A percentile compares a stretch with the other conserved stretches of the same genome.
Evolutionary conservation across 1,284 basidiomycete genomes (phyloP).

Genomic region (Rhodotorula mucilaginosa): DNA sequence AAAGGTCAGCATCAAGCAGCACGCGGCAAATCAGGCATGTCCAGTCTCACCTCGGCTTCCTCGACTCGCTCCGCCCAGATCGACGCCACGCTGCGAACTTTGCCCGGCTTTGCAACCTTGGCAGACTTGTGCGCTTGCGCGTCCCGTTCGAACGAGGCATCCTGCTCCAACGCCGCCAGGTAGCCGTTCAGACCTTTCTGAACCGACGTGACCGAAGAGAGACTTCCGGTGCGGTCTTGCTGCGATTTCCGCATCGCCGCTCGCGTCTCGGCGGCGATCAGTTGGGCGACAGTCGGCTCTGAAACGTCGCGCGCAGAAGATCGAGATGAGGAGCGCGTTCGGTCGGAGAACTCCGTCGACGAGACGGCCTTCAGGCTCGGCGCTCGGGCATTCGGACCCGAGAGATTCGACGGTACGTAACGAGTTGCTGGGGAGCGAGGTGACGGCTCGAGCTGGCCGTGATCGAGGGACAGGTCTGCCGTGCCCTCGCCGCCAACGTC

Average conservation of each 20-base stretch:
- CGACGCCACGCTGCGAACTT: conserved; percentile 7
- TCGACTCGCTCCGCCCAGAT: conserved; percentile 16
- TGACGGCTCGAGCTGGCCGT: no score
- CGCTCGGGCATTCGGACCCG: no score
- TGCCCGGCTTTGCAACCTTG: conserved; percentile 1
- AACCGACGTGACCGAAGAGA: conserved; percentile 3
- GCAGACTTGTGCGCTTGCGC: background rate
- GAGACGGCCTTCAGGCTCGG: background rate
- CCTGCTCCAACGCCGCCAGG: conserved; percentile 18
- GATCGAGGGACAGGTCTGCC: no score
- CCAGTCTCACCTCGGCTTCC: conserved; percentile 2
- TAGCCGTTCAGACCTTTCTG: conserved; percentile 12
- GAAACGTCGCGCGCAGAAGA: background rate
- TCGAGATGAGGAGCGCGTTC: background rate
- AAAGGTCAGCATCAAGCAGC: no score
- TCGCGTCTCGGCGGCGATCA: conserved; percentile 20
- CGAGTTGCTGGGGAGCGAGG: no score
- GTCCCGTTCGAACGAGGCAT: conserved; percentile 1
- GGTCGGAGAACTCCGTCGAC: background rate
- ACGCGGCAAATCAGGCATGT: no score
- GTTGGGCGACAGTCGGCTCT: conserved; percentile 11
- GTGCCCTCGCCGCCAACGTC: background rate
- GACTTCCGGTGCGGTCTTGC: background rate
- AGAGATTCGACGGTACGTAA: no score
- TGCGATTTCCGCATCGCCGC: background rate